Evolutionary conservation across 2,329 filamentous ascomycete genomes (phyloP), one percentile per base, ranked within the genome.

Genomic region (Parastagonospora nodorum): DNA sequence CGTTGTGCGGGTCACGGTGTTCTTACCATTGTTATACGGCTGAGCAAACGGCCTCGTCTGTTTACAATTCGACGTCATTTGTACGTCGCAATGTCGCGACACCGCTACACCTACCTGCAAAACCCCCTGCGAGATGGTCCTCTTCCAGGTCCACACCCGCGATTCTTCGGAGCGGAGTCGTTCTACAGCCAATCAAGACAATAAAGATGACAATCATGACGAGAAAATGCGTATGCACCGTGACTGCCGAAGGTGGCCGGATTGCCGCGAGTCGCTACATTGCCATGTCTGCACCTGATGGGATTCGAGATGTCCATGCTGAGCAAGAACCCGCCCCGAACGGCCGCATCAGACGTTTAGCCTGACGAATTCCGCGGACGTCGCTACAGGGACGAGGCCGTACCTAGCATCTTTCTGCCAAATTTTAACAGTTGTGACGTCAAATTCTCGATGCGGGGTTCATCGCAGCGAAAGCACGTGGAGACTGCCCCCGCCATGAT

Each of bases 281-380:
- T 65, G 48, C 53, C 57, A 66, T 64, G 47, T 44, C 36, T 42
- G 50, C 44, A 27, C 43, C 43, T 41, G 44, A 45, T 40, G 51
- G 43, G 48, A 56, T 64, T 55, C 50, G 61, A 55, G 67, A 61
- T 56, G 32, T 30, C 50, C 53, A 64, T 67, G 64, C 60, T 66
- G 59, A 64, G 49, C 48, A 63, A 60, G 59, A 14, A 47, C 15
- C 16, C 11, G 12, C 33, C 30, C 10, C 14, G n/a, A 36, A 28
- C n/a, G n/a, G 14, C n/a, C 32, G 15, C 33, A 45, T 32, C n/a
- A 15, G 44, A 14, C 32, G 42, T 48, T 58, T 39, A 45, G 35
- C 39, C 29, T 32, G 45, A 16, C 30, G 12, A 14, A 15, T 27
- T 27, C 47, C 12, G 47, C 42, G 37, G 40, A 28, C 32, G 37